Evolutionary conservation across 345 rosid species (phyloP).

Genomic region (Linum tenue): DNA sequence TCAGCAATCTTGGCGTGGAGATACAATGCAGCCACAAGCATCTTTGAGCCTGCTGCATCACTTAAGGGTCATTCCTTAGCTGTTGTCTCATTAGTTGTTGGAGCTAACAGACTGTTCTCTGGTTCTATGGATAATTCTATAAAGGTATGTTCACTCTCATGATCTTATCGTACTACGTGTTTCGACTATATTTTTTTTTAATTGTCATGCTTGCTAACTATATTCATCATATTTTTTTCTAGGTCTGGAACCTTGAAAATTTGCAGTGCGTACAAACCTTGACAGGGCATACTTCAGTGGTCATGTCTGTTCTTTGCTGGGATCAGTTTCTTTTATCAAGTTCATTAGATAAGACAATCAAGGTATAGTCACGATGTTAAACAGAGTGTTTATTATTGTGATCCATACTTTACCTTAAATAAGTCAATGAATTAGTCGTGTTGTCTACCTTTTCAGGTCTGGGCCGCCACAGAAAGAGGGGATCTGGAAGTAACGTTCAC

Average conservation of each 20-base stretch:
- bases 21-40: constrained; percentile 49
- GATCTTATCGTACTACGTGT: neutral
- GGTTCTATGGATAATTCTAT: constrained; percentile 92
- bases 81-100: constrained; percentile 85
- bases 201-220: no score
- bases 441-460: constrained; percentile 40
- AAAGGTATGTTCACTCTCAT: constrained; percentile 35
- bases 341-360: constrained; percentile 81
- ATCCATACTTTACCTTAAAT: neutral
- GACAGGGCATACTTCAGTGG: constrained; percentile 66
- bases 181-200: no score
- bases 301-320: constrained; percentile 98
- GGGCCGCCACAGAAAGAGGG: constrained; percentile 91
- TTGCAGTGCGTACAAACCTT: constrained; percentile 86
- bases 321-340: constrained; percentile 95
- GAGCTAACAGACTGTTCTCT: constrained; percentile 85
- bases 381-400: neutral
- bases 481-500: constrained; percentile 84
- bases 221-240: constrained; percentile 11
- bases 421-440: neutral
- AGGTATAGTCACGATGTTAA: constrained; percentile 30
- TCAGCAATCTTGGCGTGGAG: constrained; percentile 85
- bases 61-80: constrained; percentile 54
- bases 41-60: constrained; percentile 83
- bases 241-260: constrained; percentile 91